phyloP scores from a whole-genome alignment of 164 flowering plant species.

The Litsea cubeba region DNA sequence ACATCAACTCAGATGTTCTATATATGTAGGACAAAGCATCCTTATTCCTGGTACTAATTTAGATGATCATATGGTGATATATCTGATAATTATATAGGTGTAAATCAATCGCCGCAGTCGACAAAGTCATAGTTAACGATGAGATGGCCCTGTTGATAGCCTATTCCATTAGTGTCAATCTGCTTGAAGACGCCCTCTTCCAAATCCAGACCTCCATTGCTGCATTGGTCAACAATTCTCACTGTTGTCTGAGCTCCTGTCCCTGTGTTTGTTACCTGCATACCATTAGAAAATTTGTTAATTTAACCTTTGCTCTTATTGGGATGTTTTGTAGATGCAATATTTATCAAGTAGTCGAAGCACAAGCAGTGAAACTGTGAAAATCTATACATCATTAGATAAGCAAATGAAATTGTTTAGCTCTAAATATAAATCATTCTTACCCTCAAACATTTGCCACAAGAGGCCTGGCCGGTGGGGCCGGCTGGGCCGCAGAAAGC shows the following conservation, averaged over 20 bases:
- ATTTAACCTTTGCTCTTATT: background rate
- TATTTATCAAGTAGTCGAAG: too few species aligned
- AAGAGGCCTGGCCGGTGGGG: conserved; percentile 34
- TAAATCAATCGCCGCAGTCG: conserved; percentile 28
- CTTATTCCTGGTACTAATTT: background rate
- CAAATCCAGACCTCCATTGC: conserved; percentile 78
- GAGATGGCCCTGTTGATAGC: conserved; percentile 43
- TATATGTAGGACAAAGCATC: background rate
- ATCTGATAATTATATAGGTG: too few species aligned
- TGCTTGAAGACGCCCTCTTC: conserved; percentile 41
- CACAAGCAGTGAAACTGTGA: too few species aligned
- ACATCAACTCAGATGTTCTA: background rate
- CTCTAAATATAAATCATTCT: conserved; percentile 2
- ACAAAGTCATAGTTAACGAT: conserved; percentile 56
- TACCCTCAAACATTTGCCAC: conserved; percentile 43
- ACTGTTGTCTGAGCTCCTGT: conserved; percentile 48
- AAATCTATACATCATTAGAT: too few species aligned
- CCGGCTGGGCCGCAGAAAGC: conserved; percentile 46
- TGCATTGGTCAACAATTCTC: conserved; percentile 77
- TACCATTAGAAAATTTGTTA: background rate
- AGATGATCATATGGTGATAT: too few species aligned
- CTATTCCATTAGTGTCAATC: conserved; percentile 56
- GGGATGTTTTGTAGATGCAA: too few species aligned
- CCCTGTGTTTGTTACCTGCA: conserved; percentile 55
- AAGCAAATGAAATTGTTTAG: too few species aligned